phyloP scores from a whole-genome alignment of 352 stramenopile species.

The Phytophthora pistaciae region DNA sequence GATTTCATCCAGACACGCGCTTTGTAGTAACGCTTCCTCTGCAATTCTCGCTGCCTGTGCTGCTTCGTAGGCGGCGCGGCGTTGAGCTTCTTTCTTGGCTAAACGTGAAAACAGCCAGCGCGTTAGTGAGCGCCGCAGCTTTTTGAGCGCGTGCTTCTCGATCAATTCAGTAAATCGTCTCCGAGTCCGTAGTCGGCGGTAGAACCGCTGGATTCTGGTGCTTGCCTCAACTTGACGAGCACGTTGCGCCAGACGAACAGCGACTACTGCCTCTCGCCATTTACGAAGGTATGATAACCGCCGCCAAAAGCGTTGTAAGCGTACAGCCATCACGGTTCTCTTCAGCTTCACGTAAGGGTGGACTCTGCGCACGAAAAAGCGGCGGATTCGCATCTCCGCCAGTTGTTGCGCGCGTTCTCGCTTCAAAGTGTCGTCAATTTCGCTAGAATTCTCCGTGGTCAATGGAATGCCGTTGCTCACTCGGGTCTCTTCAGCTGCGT shows the following conservation, averaged over 20 bases:
- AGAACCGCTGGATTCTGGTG: slow-evolving; percentile 58
- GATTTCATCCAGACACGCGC: slow-evolving; percentile 43
- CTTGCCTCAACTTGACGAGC: slow-evolving; percentile 35
- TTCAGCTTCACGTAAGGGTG: slow-evolving; percentile 52
- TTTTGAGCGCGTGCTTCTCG: slow-evolving; percentile 49
- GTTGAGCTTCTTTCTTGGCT: slow-evolving; percentile 50
- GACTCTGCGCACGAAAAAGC: slow-evolving; percentile 62
- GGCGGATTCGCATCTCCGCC: slow-evolving; percentile 44
- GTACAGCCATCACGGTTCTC: slow-evolving; percentile 57
- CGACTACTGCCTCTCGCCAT: slow-evolving; percentile 37
- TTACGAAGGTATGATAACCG: slow-evolving; percentile 20
- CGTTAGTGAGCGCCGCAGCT: slow-evolving; percentile 41
- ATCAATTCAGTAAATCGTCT: slow-evolving; percentile 36
- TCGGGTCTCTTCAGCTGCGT: slow-evolving; percentile 49
- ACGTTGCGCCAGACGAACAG: background rate
- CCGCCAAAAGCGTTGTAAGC: slow-evolving; percentile 61
- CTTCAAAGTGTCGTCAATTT: background rate
- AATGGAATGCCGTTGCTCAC: slow-evolving; percentile 2
- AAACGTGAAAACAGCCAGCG: slow-evolving; percentile 60
- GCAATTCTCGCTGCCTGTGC: slow-evolving; percentile 9
- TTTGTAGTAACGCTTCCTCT: slow-evolving; percentile 5
- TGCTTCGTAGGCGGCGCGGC: slow-evolving; percentile 36
- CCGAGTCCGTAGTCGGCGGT: slow-evolving; percentile 38
- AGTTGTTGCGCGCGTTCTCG: slow-evolving; percentile 22
- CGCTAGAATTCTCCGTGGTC: background rate